Evolutionary conservation across 495 filamentous ascomycete species (phyloP), one percentile per base, ranked within the genome.

Genomic region (Aspergillus sclerotiicarbonarius): DNA sequence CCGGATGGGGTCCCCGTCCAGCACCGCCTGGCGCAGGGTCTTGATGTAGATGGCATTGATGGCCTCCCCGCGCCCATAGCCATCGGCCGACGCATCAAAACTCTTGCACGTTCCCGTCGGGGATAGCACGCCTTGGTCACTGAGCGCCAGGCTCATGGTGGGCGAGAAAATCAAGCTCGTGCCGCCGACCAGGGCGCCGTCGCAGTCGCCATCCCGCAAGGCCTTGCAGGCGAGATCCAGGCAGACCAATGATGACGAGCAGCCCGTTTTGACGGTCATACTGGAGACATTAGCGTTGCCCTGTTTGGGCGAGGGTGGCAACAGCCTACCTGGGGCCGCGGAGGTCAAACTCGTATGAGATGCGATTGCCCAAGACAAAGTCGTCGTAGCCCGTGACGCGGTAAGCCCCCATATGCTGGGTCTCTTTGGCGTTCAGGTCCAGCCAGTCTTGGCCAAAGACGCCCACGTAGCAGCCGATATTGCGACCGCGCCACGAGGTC

Each of bases 1-100:
- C 1, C 76, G 61, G 29, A 81, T 71, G 0, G 76, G 69, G 47
- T 74, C 68, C 0, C 76, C 79, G 2, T 53, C 54, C 67, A 7
- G 71, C 70, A 7, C 20, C 12, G 0, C 78, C 43, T 4, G 77
- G 74, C 21, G 67, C 35, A 0, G 71, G 2, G 18, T 35, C 45
- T 75, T 79, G 18, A 80, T 48, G 20, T 68, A 69, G 0, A 77
- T 46, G 0, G 65, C 70, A 50, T 53, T 67, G 19, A 76, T 63
- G 0, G 70, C 71, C 59, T 90, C 88, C 8, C 78, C 88, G 15
- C 86, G 78, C 0, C 70, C 84, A 62, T 86, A 90, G 0, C 87
- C 87, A 58, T 86, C 79, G 0, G 84, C 87, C 20, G 69, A 60
- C 4, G 75, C 71, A 62, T 87, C 85, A 53, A 87, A 91, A 0